Percentiles rank a stretch among this genome's conserved stretches.
Conservation (phyloP, 495 filamentous ascomycete genomes). For the Poronia punctata region DNA sequence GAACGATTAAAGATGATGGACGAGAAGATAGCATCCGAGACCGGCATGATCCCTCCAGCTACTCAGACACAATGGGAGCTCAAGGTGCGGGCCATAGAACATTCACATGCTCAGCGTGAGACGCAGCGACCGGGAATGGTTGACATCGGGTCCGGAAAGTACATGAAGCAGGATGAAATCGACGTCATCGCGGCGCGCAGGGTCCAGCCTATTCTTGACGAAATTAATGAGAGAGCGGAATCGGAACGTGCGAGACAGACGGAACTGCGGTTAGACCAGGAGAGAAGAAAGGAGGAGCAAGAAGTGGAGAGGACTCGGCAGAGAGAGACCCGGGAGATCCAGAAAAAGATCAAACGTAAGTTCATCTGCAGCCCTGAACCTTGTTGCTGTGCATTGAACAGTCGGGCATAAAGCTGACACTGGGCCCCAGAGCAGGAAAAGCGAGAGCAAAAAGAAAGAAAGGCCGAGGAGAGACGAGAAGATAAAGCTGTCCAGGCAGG, state of each 20-base stretch:
- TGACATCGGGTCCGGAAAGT: conserved; percentile 73
- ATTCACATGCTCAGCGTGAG: conserved; percentile 52
- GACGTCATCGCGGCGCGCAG: conserved; percentile 71
- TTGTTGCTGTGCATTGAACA: not conserved
- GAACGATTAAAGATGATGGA: conserved; percentile 72
- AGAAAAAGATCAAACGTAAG: conserved; percentile 38
- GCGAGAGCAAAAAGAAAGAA: conserved; percentile 39
- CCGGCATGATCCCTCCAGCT: conserved; percentile 64
- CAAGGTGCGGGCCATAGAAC: conserved; percentile 59
- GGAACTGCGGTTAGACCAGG: conserved; percentile 42
- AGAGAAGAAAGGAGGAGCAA: conserved; percentile 38
- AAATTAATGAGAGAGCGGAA: conserved; percentile 73
- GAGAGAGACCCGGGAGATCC: conserved; percentile 38
- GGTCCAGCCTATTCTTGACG: conserved; percentile 86
- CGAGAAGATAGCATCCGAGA: conserved; percentile 65
- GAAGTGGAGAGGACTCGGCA: conserved; percentile 38
- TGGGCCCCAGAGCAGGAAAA: conserved; percentile 40
- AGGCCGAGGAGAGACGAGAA: conserved; percentile 46
- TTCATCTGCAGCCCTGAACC: not conserved
- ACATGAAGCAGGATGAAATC: conserved; percentile 71
- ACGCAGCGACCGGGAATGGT: conserved; percentile 53
- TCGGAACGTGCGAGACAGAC: conserved; percentile 54
- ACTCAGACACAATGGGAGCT: conserved; percentile 72
- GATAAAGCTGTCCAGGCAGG: conserved; percentile 42
- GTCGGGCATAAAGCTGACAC: conserved; percentile 11